Evolutionary conservation across 108 stramenopile genomes (phyloP).

Genomic region (Ochromonas danica): DNA sequence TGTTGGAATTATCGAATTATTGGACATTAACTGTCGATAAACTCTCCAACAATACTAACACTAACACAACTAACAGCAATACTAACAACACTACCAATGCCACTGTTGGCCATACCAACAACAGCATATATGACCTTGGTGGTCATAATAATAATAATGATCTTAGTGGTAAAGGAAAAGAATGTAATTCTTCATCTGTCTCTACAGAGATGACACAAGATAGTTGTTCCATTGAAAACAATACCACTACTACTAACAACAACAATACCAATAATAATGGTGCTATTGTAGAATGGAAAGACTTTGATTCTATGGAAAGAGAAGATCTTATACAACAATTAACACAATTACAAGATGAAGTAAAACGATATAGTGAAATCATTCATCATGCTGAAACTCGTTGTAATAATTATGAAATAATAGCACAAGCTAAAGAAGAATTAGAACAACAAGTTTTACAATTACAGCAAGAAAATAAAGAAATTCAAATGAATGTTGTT

Average conservation of each 20-base stretch:
- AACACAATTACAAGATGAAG: no score
- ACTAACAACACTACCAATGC: no score
- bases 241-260: neutral
- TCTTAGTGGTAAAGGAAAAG: neutral
- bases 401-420: neutral
- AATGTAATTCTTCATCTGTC: neutral
- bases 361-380: no score
- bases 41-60: neutral
- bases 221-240: neutral
- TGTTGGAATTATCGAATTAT: neutral
- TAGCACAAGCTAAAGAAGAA: neutral
- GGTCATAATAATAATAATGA: slow-evolving; percentile 4
- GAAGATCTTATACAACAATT: no score
- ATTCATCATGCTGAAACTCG: no score
- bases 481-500: no score
- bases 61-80: no score
- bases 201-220: neutral
- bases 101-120: no score
- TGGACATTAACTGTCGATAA: neutral
- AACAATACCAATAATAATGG: neutral
- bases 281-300: neutral
- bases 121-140: no score
- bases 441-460: neutral
- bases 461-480: neutral
- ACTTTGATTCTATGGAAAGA: no score